These are phyloP conservation scores for Nemania serpens DNA, from an alignment of 2,329 filamentous ascomycete species.

Conservation along the genomic window DNA sequence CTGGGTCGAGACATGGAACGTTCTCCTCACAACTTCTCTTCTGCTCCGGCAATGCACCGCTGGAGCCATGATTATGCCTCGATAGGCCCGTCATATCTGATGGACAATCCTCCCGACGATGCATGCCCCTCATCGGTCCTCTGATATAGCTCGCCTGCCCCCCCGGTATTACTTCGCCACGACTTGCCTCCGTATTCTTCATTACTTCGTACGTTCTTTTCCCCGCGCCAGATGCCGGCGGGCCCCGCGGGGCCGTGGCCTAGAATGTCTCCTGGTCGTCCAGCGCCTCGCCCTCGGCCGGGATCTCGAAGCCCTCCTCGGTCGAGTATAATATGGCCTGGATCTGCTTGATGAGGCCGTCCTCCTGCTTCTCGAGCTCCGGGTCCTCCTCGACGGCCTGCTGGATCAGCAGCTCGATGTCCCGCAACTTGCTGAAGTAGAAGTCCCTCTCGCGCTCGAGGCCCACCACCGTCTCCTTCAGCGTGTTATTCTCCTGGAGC, in stretches of 20 bases:
- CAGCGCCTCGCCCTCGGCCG: slow-evolving; percentile 71
- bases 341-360: slow-evolving; percentile 91
- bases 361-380: slow-evolving; percentile 91
- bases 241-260: slow-evolving; percentile 1
- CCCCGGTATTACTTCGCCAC: slow-evolving; percentile 29
- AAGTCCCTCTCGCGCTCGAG: slow-evolving; percentile 97
- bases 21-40: not conserved
- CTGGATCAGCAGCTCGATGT: slow-evolving; percentile 95
- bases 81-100: not conserved
- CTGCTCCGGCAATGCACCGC: slow-evolving; percentile 1
- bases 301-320: slow-evolving; percentile 91
- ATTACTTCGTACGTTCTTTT: slow-evolving; percentile 32
- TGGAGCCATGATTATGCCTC: not conserved
- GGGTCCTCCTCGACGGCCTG: slow-evolving; percentile 91
- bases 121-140: not conserved
- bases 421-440: slow-evolving; percentile 97
- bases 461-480: slow-evolving; percentile 95
- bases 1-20: not conserved
- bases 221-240: not conserved
- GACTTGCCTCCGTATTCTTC: slow-evolving; percentile 20
- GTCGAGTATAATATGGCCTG: slow-evolving; percentile 97
- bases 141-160: slow-evolving; percentile 14
- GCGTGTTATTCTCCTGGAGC: slow-evolving; percentile 80
- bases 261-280: slow-evolving; percentile 84
- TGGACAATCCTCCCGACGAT: slow-evolving; percentile 4